Evolutionary conservation across 1,284 basidiomycete genomes (phyloP).

Genomic region (Cryptococcus sp.): DNA sequence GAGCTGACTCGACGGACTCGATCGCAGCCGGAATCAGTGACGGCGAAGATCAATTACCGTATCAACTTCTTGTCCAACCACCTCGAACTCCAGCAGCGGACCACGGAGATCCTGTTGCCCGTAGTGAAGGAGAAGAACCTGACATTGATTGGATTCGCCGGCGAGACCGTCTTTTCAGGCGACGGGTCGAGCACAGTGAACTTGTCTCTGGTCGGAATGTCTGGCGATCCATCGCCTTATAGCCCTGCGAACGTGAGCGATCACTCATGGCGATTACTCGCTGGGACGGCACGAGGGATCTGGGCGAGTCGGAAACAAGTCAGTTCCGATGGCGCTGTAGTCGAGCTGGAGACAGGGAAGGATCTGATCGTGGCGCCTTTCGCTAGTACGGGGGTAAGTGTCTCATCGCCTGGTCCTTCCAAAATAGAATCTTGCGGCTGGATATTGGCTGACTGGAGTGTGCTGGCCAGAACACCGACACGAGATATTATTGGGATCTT

Average conservation of each 20-base stretch:
- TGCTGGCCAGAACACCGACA: conserved; percentile 52
- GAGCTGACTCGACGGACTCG: neutral
- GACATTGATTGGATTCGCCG: conserved; percentile 32
- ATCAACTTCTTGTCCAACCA: conserved; percentile 38
- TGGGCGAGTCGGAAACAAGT: conserved; percentile 32
- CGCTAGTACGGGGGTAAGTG: conserved; percentile 32
- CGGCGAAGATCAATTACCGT: conserved; percentile 41
- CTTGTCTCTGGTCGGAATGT: conserved; percentile 22
- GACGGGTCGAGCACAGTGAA: conserved; percentile 12
- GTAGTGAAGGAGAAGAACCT: conserved; percentile 35
- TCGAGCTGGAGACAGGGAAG: conserved; percentile 24
- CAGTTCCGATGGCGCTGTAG: conserved; percentile 23
- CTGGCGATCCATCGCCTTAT: conserved; percentile 37
- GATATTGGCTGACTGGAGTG: neutral
- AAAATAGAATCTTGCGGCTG: no score
- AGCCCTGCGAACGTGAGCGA: conserved; percentile 29
- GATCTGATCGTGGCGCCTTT: conserved; percentile 37
- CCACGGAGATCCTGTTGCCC: conserved; percentile 26
- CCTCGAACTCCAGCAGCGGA: conserved; percentile 28
- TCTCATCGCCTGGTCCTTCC: neutral
- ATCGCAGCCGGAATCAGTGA: conserved; percentile 33
- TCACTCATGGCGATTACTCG: conserved; percentile 30
- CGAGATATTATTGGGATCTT: conserved; percentile 52
- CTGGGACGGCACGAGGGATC: conserved; percentile 32
- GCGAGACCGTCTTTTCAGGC: conserved; percentile 22